Evolutionary conservation across 495 filamentous ascomycete genomes (phyloP).

Genomic region (Aspergillus kassunensis): DNA sequence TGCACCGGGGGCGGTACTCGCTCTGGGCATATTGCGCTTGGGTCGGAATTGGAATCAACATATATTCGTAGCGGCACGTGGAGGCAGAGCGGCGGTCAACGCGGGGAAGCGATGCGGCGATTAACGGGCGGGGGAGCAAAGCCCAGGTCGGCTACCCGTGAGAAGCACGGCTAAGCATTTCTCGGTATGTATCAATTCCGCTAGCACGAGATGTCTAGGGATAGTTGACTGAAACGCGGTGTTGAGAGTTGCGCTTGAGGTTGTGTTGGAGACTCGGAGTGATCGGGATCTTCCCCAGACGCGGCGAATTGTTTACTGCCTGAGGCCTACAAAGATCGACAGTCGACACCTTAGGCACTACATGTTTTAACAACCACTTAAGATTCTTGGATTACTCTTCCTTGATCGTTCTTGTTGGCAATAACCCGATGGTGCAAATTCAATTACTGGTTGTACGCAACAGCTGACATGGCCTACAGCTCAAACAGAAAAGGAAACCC

Average conservation of each 20-base stretch:
- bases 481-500: too few relatives aligned
- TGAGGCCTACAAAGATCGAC: background rate
- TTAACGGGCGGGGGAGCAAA: background rate
- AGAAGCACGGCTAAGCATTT: background rate
- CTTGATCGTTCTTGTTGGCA: too few relatives aligned
- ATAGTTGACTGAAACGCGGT: background rate
- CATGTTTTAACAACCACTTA: too few relatives aligned
- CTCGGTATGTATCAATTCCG: background rate
- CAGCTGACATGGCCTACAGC: too few relatives aligned
- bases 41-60: background rate
- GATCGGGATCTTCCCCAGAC: background rate
- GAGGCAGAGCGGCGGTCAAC: background rate
- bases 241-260: background rate
- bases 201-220: background rate
- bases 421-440: too few relatives aligned
- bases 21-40: conserved; percentile 33
- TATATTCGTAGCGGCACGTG: background rate
- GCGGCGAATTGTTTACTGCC: background rate
- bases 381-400: too few relatives aligned
- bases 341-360: background rate
- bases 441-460: too few relatives aligned
- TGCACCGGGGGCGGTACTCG: conserved; percentile 30
- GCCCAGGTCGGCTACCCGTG: conserved; percentile 1
- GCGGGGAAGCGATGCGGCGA: conserved; percentile 4
- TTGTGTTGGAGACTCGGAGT: background rate